Evolutionary conservation across 371 early-diverging fungal species (phyloP).

Genomic region (Mucor racemosus): DNA sequence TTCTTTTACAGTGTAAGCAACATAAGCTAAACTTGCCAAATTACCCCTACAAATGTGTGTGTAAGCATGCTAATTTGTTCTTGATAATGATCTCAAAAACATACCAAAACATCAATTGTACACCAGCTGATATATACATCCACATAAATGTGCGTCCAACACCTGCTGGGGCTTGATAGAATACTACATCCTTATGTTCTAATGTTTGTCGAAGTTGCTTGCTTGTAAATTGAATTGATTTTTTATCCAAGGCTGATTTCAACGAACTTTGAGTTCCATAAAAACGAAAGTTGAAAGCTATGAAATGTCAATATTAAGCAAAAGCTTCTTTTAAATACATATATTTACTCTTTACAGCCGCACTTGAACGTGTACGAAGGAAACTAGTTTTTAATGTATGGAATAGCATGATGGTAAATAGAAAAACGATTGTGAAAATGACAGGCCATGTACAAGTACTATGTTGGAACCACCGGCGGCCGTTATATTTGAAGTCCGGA

Average conservation of each 20-base stretch:
- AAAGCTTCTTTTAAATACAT: too few relatives aligned
- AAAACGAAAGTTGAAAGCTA: background rate
- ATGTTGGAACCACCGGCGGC: background rate
- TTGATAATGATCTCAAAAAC: background rate
- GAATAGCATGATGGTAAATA: background rate
- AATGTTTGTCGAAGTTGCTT: slow-evolving; percentile 44
- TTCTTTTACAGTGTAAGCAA: slow-evolving; percentile 45
- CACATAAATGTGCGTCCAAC: slow-evolving; percentile 45
- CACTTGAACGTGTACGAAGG: background rate
- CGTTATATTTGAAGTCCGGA: background rate
- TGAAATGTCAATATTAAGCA: too few relatives aligned
- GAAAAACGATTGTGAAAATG: background rate
- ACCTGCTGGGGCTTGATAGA: slow-evolving; percentile 49
- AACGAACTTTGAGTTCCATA: slow-evolving; percentile 14
- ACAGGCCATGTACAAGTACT: background rate
- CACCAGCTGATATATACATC: slow-evolving; percentile 56
- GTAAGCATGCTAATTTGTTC: background rate
- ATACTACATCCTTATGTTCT: slow-evolving; percentile 44
- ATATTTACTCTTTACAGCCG: background rate
- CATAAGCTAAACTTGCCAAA: slow-evolving; percentile 53
- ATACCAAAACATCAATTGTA: slow-evolving; percentile 58
- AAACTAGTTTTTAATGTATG: background rate
- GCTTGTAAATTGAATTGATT: slow-evolving; percentile 29
- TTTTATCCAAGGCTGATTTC: slow-evolving; percentile 25
- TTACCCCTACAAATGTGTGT: slow-evolving; percentile 43